phyloP scores from a whole-genome alignment of 345 rosid genomes.

The Acer yangbiense region DNA sequence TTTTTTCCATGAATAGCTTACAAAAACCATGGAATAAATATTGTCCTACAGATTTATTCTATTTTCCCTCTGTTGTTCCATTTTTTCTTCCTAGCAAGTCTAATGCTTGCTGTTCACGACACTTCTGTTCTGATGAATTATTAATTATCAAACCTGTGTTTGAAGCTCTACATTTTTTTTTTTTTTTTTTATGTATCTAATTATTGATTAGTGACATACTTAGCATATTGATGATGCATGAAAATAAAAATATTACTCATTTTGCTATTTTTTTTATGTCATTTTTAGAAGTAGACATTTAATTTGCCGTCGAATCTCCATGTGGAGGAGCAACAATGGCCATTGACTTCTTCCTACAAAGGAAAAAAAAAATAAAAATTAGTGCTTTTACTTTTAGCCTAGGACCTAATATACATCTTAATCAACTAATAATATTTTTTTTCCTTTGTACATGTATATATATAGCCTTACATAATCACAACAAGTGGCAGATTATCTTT shows the following conservation, averaged over 20 bases:
- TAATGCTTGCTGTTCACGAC: not conserved
- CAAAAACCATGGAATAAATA: not conserved
- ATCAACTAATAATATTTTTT: not conserved
- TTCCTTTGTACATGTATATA: no score
- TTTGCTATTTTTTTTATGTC: not conserved
- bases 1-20: not conserved
- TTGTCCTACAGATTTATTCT: not conserved
- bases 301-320: constrained; percentile 31
- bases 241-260: not conserved
- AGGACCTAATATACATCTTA: not conserved
- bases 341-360: constrained; percentile 25
- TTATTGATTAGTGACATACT: not conserved
- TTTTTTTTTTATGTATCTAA: not conserved
- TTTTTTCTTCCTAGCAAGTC: not conserved
- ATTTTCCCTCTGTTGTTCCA: not conserved
- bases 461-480: not conserved
- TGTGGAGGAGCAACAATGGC: constrained; percentile 37
- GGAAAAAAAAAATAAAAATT: not conserved
- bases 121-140: no score
- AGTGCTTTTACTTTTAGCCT: not conserved
- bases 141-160: not conserved
- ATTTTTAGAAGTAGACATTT: constrained; percentile 16
- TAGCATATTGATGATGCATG: not conserved
- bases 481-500: not conserved
- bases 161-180: no score